These are phyloP conservation scores for Phytophthora foliorum DNA, from an alignment of 352 stramenopile genomes.

Conservation along the genomic window DNA sequence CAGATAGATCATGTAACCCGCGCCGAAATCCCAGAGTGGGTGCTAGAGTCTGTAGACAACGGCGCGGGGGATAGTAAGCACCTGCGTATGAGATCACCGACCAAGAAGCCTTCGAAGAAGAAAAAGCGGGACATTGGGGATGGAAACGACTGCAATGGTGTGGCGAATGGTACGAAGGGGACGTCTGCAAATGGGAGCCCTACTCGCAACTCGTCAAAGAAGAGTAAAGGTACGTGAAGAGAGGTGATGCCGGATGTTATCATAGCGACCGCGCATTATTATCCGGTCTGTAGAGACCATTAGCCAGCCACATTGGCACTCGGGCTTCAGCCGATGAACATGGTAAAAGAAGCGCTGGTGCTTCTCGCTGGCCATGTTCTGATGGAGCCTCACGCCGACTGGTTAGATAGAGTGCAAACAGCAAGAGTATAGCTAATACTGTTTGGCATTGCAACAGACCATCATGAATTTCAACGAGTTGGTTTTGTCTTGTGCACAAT, in stretches of 20 bases:
- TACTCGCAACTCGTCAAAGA: constrained; percentile 37
- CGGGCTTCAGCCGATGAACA: constrained; percentile 3
- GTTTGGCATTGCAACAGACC: neutral
- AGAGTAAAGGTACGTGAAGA: constrained; percentile 54
- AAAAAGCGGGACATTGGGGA: constrained; percentile 39
- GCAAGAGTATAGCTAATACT: neutral
- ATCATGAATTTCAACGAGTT: neutral
- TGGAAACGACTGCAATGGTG: constrained; percentile 13
- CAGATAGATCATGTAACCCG: constrained; percentile 77
- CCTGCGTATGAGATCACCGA: constrained; percentile 30
- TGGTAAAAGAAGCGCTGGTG: neutral
- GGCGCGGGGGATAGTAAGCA: constrained; percentile 37
- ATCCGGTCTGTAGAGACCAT: constrained; percentile 12
- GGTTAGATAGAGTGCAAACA: neutral
- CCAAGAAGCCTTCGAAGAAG: constrained; percentile 32
- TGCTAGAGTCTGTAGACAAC: constrained; percentile 54
- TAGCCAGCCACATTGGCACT: neutral
- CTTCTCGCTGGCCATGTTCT: constrained; percentile 6
- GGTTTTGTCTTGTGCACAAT: neutral
- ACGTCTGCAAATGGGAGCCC: neutral
- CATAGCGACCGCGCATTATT: constrained; percentile 6
- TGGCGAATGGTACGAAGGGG: constrained; percentile 4
- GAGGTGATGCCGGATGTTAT: constrained; percentile 24
- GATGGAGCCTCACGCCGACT: neutral
- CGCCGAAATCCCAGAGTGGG: constrained; percentile 68